phyloP scores from a whole-genome alignment of 2,329 filamentous ascomycete genomes.

The Xylariales sp. region DNA sequence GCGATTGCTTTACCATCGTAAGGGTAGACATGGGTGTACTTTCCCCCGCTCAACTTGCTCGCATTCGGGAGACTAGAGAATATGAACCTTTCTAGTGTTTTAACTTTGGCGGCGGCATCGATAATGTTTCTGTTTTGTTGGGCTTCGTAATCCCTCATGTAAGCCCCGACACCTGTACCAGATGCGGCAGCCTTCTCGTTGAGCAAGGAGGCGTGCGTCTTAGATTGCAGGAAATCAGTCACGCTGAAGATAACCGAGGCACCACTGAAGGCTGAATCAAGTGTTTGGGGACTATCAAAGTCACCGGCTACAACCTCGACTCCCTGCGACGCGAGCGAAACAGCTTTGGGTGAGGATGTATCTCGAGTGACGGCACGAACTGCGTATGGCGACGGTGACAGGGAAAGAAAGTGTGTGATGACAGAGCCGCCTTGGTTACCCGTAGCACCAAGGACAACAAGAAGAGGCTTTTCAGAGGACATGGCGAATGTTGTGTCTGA shows the following conservation, averaged over 20 bases:
- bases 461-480: background rate
- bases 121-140: background rate
- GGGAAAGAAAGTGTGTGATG: background rate
- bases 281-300: background rate
- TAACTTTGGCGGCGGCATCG: background rate
- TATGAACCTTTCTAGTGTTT: background rate
- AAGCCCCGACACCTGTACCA: background rate
- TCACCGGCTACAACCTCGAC: background rate
- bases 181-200: background rate
- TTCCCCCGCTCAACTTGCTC: background rate
- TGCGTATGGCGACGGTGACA: background rate
- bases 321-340: background rate
- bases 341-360: background rate
- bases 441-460: background rate
- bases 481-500: background rate
- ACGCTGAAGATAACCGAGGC: background rate
- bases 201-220: background rate
- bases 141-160: background rate
- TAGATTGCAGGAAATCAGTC: background rate
- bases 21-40: background rate
- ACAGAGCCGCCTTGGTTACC: background rate
- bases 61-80: background rate
- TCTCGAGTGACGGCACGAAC: background rate
- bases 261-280: background rate
- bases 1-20: background rate